Evolutionary conservation across 345 rosid species (phyloP), one percentile per base, ranked within the genome.

Genomic region (Eucalyptus sp.): DNA sequence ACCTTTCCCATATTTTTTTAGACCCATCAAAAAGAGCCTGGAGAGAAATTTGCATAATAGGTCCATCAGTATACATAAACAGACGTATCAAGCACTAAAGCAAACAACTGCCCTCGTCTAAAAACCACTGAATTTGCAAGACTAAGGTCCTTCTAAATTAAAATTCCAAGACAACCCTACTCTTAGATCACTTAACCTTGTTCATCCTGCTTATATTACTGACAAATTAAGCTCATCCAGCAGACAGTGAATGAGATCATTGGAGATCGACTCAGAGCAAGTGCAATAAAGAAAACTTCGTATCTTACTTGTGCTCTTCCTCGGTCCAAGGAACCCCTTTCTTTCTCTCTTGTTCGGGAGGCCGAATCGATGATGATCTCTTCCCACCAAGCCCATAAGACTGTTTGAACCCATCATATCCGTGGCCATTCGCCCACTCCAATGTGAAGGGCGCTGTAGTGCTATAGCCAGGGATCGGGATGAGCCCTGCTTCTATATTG

Each of bases 321-420:
- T 98, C 99, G 2, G 99, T 98, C 99, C 99, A 98, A 1, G 99
- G 99, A 81, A 98, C 96, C 16, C 99, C 99, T 89, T 97, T 98
- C 96, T 97, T 98, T 91, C 99, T 93, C 90, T 98, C 99, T 66
- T 94, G 97, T 58, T 98, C 99, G 7, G 93, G 92, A 68, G 93
- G 93, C 51, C 96, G 91, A 54, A 90, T 92, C 3, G 95, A 89
- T 2, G 93, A 93, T 64, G 95, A 91, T 93, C 99, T 94, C 95
- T 94, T 96, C 22, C 95, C 98, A 37, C 94, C 94, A 48, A 93
- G 79, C 20, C 89, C 94, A 64, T 90, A 95, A 62, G 94, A 88
- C 24, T 93, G 96, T 88, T 92, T 94, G 60, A 92, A 94, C 11
- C 95, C 95, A 88, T 92, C 95, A 71, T 48, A 89, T 86, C 91